phyloP scores from a whole-genome alignment of 192 early-diverging fungal genomes.

The Coemansia asiatica region DNA sequence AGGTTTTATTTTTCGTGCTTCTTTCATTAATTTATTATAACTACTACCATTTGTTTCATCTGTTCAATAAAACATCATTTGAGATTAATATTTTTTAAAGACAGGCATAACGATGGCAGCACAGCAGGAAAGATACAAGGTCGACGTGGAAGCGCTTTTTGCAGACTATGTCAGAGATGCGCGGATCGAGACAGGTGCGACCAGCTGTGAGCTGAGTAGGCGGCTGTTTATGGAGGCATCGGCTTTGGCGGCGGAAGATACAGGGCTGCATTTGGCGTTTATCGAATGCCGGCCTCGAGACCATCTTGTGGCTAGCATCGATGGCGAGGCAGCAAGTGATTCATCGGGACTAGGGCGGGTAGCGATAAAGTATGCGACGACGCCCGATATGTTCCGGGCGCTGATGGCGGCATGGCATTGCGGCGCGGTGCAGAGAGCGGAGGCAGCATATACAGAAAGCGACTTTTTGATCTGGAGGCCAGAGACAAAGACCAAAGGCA shows the following conservation, averaged over 20 bases:
- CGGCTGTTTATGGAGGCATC: constrained; percentile 30
- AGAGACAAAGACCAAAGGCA: background rate
- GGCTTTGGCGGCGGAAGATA: constrained; percentile 7
- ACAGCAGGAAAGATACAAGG: background rate
- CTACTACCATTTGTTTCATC: too few species aligned
- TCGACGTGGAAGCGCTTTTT: constrained; percentile 36
- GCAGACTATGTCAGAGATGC: constrained; percentile 43
- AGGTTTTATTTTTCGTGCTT: too few species aligned
- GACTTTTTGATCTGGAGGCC: constrained; percentile 40
- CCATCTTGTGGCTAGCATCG: constrained; percentile 13
- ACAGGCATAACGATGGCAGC: background rate
- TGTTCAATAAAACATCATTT: background rate
- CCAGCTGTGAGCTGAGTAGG: constrained; percentile 9
- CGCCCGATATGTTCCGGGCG: constrained; percentile 34
- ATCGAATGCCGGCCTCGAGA: constrained; percentile 36
- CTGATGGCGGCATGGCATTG: constrained; percentile 49
- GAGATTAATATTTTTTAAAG: background rate
- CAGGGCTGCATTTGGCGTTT: constrained; percentile 15
- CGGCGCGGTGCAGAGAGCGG: background rate
- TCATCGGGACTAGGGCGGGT: constrained; percentile 19
- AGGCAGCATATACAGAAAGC: constrained; percentile 13
- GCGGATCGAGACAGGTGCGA: constrained; percentile 13
- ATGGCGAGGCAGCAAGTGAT: background rate
- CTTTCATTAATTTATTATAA: too few species aligned
- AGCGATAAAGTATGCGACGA: constrained; percentile 29